Conservation (phyloP, 2,329 filamentous ascomycete genomes). For the Hawksworthiomyces lignivorus region DNA sequence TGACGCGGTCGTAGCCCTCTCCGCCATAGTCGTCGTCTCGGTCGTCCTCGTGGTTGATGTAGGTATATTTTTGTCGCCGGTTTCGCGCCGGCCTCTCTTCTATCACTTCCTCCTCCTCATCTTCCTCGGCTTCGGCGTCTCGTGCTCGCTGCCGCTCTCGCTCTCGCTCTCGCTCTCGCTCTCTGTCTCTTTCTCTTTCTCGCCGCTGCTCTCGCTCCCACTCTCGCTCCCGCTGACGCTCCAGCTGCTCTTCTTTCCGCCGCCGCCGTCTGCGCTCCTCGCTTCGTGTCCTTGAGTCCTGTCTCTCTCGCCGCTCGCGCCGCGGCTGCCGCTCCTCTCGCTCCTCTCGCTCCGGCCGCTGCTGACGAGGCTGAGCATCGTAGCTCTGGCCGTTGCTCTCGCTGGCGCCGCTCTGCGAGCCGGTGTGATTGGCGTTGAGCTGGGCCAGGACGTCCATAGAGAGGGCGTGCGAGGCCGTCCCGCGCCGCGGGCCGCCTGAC, state of each 20-base stretch:
- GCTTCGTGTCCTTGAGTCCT: slow-evolving; percentile 1
- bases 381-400: slow-evolving; percentile 25
- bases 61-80: slow-evolving; percentile 1
- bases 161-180: slow-evolving; percentile 8
- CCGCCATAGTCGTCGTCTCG: neutral
- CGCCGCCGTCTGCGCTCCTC: slow-evolving; percentile 2
- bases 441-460: slow-evolving; percentile 21
- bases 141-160: slow-evolving; percentile 7
- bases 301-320: neutral
- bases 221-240: slow-evolving; percentile 26
- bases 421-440: slow-evolving; percentile 16
- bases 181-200: slow-evolving; percentile 18
- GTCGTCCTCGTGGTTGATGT: neutral
- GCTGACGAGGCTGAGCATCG: neutral
- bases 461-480: slow-evolving; percentile 15
- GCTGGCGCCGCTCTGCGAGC: slow-evolving; percentile 21
- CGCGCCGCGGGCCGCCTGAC: slow-evolving; percentile 10
- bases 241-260: slow-evolving; percentile 19
- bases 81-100: neutral
- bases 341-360: neutral
- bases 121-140: slow-evolving; percentile 2
- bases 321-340: neutral
- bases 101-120: neutral
- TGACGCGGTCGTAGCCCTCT: slow-evolving; percentile 12
- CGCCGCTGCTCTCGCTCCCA: slow-evolving; percentile 32